Percentiles rank a stretch among this genome's conserved stretches.
These are phyloP conservation scores for Cruciata laevipes DNA, from an alignment of 257 asterid species.

Conservation along the genomic window DNA sequence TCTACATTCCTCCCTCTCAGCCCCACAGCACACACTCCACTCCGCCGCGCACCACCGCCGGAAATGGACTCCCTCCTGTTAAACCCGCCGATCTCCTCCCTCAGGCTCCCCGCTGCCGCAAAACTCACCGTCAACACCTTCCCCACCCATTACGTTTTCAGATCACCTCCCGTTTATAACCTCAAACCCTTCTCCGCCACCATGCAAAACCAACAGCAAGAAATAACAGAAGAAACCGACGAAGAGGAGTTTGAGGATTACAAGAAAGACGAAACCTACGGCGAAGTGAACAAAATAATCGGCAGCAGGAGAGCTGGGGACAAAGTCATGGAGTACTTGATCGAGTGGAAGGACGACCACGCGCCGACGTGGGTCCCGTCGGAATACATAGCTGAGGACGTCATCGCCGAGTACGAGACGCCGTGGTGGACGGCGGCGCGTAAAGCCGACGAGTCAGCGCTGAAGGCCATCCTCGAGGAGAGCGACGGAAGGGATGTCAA, in stretches of 20 bases:
- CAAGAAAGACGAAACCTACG: constrained; percentile 59
- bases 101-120: constrained; percentile 44
- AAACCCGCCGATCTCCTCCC: constrained; percentile 46
- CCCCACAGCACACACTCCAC: not conserved
- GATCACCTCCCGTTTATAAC: not conserved
- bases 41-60: not conserved
- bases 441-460: constrained; percentile 57
- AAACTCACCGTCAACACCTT: constrained; percentile 21
- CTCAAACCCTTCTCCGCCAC: constrained; percentile 40
- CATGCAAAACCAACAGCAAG: constrained; percentile 36
- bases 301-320: constrained; percentile 53
- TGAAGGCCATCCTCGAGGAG: constrained; percentile 37
- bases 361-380: constrained; percentile 95
- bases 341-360: constrained; percentile 90
- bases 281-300: constrained; percentile 69
- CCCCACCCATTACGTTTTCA: constrained; percentile 18
- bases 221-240: constrained; percentile 25
- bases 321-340: constrained; percentile 71
- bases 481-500: constrained; percentile 62
- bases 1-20: not conserved
- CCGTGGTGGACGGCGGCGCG: constrained; percentile 95
- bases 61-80: constrained; percentile 29
- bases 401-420: constrained; percentile 77
- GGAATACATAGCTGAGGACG: constrained; percentile 73
- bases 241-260: constrained; percentile 44